Conservation (phyloP, 768 basidiomycete species). For the Coprinellus aureogranulatus region DNA sequence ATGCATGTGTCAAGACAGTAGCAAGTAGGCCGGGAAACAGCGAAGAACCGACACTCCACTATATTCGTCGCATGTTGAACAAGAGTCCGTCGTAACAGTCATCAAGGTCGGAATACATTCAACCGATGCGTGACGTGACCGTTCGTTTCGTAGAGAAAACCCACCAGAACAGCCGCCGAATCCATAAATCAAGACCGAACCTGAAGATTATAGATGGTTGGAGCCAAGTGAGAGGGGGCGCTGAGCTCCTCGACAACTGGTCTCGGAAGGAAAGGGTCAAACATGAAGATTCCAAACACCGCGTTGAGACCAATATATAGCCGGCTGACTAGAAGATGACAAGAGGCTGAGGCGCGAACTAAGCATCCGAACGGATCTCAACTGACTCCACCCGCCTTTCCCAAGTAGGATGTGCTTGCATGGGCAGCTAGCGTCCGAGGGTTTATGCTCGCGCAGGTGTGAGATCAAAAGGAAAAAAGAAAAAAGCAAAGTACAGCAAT, state of each 20-base stretch:
- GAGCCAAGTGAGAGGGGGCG: slow-evolving; percentile 2
- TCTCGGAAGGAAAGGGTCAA: too few relatives aligned
- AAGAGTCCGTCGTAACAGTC: slow-evolving; percentile 6
- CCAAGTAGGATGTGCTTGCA: slow-evolving; percentile 10
- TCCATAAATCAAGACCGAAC: not conserved
- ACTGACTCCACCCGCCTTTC: not conserved
- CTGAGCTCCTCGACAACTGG: slow-evolving; percentile 8
- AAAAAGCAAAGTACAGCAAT: not conserved
- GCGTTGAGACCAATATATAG: not conserved
- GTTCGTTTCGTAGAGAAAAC: too few relatives aligned
- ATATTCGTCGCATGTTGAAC: slow-evolving; percentile 9
- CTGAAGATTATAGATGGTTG: not conserved
- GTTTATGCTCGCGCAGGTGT: slow-evolving; percentile 10
- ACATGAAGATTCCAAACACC: not conserved
- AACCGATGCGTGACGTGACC: slow-evolving; percentile 6
- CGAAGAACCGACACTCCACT: slow-evolving; percentile 8
- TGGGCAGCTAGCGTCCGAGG: slow-evolving; percentile 6
- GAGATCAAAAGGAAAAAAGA: not conserved
- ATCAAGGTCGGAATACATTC: slow-evolving; percentile 8
- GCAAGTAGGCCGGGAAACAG: slow-evolving; percentile 2
- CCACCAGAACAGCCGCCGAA: slow-evolving; percentile 4
- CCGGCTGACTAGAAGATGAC: not conserved
- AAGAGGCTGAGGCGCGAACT: not conserved
- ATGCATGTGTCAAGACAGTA: not conserved
- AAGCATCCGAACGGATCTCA: not conserved